Percentiles rank a stretch among this genome's conserved stretches.
phyloP scores from a whole-genome alignment of 371 early-diverging fungal genomes.

The Actinomortierella ambigua region DNA sequence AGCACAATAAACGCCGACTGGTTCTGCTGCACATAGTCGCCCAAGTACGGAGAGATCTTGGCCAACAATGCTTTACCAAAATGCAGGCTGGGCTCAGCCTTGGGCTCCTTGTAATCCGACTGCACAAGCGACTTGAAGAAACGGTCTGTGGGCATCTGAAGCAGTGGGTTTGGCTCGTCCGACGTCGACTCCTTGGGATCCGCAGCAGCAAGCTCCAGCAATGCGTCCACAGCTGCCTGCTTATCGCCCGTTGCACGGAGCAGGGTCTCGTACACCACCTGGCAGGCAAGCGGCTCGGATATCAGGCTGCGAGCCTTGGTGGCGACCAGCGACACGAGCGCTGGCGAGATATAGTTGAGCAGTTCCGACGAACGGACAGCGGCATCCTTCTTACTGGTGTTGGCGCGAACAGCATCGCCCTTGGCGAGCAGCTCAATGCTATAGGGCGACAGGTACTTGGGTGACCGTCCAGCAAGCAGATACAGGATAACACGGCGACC shows the following conservation, averaged over 20 bases:
- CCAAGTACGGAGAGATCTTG: constrained; percentile 31
- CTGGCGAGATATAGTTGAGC: constrained; percentile 58
- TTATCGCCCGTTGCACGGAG: constrained; percentile 67
- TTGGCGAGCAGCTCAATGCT: constrained; percentile 64
- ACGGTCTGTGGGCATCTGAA: constrained; percentile 62
- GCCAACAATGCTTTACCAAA: constrained; percentile 37
- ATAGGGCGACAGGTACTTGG: constrained; percentile 70
- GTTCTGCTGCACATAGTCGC: constrained; percentile 28
- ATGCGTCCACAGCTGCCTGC: constrained; percentile 52
- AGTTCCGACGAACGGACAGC: constrained; percentile 67
- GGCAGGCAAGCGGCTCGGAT: constrained; percentile 68
- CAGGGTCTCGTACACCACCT: constrained; percentile 74
- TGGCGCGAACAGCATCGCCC: constrained; percentile 64
- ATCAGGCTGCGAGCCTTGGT: constrained; percentile 57
- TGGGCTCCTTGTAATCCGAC: constrained; percentile 58
- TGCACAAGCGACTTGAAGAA: constrained; percentile 63
- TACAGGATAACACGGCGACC: constrained; percentile 79
- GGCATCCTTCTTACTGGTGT: constrained; percentile 78
- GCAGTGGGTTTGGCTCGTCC: constrained; percentile 58
- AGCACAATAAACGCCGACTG: constrained; percentile 59
- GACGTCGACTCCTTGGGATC: constrained; percentile 49
- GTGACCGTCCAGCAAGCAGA: constrained; percentile 74
- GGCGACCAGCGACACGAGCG: constrained; percentile 63
- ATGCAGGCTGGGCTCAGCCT: constrained; percentile 55
- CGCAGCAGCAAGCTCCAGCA: constrained; percentile 53